Conservation (phyloP, 192 early-diverging fungal genomes). For the Backusella macrospora region DNA sequence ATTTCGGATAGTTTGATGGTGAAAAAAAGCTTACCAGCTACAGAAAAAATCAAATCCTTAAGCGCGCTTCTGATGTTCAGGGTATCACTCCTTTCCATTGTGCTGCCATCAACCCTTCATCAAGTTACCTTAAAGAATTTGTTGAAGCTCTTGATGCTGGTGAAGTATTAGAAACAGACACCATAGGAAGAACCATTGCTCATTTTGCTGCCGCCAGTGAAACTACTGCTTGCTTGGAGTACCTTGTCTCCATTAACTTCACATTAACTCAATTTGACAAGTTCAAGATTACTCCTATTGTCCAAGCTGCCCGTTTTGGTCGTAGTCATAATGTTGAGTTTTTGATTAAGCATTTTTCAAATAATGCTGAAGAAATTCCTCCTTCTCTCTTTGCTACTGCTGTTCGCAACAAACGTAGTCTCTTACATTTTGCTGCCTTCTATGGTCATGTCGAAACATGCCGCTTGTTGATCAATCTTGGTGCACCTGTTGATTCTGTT, state of each 20-base stretch:
- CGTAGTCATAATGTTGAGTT: conserved; percentile 29
- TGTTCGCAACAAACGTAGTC: conserved; percentile 38
- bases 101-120: conserved; percentile 49
- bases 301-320: conserved; percentile 56
- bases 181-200: conserved; percentile 43
- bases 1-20: conserved; percentile 25
- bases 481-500: conserved; percentile 40
- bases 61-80: conserved; percentile 41
- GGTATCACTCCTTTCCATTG: conserved; percentile 51
- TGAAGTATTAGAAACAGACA: conserved; percentile 44
- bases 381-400: conserved; percentile 40
- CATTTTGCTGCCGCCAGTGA: conserved; percentile 56
- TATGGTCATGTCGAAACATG: conserved; percentile 45
- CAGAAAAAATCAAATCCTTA: conserved; percentile 35
- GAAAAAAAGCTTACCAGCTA: conserved; percentile 18
- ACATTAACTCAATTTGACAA: conserved; percentile 41
- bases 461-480: conserved; percentile 37
- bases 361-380: conserved; percentile 17
- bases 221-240: conserved; percentile 47
- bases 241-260: conserved; percentile 39
- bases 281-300: conserved; percentile 45
- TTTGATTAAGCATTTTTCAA: conserved; percentile 40
- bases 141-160: conserved; percentile 36
- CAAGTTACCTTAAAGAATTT: conserved; percentile 39
- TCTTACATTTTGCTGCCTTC: conserved; percentile 45